Conservation (phyloP, 495 filamentous ascomycete species). For the Cercophora scortea region DNA sequence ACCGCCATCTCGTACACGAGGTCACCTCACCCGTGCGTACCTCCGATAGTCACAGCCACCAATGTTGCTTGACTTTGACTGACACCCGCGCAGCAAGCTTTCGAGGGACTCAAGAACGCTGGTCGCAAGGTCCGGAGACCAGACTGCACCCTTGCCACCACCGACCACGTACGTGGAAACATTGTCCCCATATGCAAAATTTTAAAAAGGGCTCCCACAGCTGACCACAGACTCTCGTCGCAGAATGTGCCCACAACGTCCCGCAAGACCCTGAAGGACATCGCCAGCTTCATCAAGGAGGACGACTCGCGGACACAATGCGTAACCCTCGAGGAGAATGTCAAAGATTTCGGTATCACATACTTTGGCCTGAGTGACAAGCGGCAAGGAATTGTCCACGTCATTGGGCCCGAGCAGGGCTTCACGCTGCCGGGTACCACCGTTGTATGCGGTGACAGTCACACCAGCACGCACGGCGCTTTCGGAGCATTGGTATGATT, state of each 20-base stretch:
- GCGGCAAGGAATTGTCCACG: constrained; percentile 95
- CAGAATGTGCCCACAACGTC: constrained; percentile 90
- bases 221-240: not conserved
- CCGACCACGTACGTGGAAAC: constrained; percentile 73
- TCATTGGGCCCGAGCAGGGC: constrained; percentile 98
- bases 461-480: constrained; percentile 95
- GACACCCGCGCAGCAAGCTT: constrained; percentile 64
- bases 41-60: not conserved
- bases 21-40: constrained; percentile 77
- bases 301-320: constrained; percentile 90
- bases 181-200: not conserved
- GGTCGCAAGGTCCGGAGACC: constrained; percentile 80
- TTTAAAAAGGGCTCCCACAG: too few relatives aligned
- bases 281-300: constrained; percentile 83
- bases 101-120: constrained; percentile 87
- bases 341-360: constrained; percentile 91
- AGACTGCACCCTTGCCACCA: constrained; percentile 93
- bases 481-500: constrained; percentile 69
- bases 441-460: constrained; percentile 94
- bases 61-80: not conserved
- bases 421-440: constrained; percentile 97
- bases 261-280: constrained; percentile 80
- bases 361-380: constrained; percentile 97
- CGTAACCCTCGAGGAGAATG: constrained; percentile 91
- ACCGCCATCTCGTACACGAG: constrained; percentile 94